Base-by-base conservation (phyloP, 2,329 filamentous ascomycete genomes). In the Fusarium cyanostomum region DNA sequence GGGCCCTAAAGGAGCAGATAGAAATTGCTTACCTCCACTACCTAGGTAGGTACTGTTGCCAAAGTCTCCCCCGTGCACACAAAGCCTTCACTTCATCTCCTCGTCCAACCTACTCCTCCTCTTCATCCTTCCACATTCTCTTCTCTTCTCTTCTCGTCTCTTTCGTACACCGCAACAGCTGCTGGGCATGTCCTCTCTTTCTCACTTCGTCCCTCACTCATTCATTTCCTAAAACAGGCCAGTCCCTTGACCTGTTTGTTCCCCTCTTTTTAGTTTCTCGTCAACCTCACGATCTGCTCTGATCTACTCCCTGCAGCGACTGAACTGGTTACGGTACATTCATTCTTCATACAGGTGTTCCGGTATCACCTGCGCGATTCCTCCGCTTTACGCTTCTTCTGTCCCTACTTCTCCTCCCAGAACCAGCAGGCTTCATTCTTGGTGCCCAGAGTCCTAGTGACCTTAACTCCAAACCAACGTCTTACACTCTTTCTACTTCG, bases 101-200 rank as follows among this genome's bases (percentile, higher is more conserved):
- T 64, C 59, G 63, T 65, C 61, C 61, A 60, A 63, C 68, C 58
- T 45, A 49, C 51, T 56, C 59, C 56, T 68, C 64, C 50, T 62
- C 50, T 59, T 66, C 50, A 63, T 64, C 63, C 61, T 52, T 55
- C 59, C 60, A 64, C 65, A 60, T 59, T 42, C 59, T 67, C 50
- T 62, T 53, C 55, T 64, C 59, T 46, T 52, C 46, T 55, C 50
- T 9, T 39, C 34, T 44, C 52, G 41, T 46, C 15, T 49, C 42
- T 31, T 46, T 61, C 54, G 59, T 63, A 63, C 60, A 60, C 61
- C 53, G 41, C 57, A 61, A 60, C 61, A 66, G 60, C 66, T 72
- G 75, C 73, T 75, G 72, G 72, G 71, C 74, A 76, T 70, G 66
- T 76, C 69, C 74, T 72, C 64, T 75, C 73, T 56, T 75, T 42